Conservation (phyloP, 108 stramenopile species). For the Chaetoceros tenuissimus region DNA sequence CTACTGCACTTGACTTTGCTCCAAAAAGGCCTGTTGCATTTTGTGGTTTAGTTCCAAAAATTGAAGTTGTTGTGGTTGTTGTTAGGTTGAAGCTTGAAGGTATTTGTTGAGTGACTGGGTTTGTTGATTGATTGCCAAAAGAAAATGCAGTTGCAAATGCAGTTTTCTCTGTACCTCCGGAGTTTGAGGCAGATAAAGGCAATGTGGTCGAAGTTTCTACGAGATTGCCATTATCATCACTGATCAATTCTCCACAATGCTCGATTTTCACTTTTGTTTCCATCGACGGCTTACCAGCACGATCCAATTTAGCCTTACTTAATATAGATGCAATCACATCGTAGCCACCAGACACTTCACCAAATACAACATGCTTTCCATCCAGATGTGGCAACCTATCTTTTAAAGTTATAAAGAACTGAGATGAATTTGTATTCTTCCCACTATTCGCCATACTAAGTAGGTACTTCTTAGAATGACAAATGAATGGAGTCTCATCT, state of each 20-base stretch:
- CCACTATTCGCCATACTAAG: conserved; percentile 80
- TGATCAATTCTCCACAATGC: not conserved
- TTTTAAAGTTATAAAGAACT: conserved; percentile 54
- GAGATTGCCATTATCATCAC: not conserved
- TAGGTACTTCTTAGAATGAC: conserved; percentile 51
- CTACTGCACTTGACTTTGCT: too few relatives aligned
- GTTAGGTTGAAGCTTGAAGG: too few relatives aligned
- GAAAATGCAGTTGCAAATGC: too few relatives aligned
- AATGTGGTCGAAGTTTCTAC: not conserved
- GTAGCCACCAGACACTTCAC: conserved; percentile 33
- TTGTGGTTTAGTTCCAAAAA: too few relatives aligned
- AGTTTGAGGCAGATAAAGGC: too few relatives aligned
- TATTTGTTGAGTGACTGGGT: too few relatives aligned
- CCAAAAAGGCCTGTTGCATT: too few relatives aligned
- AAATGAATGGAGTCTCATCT: conserved; percentile 53
- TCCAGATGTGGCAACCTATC: conserved; percentile 44
- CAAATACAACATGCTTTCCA: conserved; percentile 88
- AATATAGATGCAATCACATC: not conserved
- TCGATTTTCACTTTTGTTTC: not conserved
- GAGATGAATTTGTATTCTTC: conserved; percentile 59
- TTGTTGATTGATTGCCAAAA: too few relatives aligned
- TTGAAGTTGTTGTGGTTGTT: too few relatives aligned
- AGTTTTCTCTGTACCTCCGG: too few relatives aligned
- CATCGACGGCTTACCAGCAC: not conserved
- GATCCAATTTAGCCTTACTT: not conserved